A percentile compares a stretch with the other conserved stretches of the same genome.
phyloP scores from a whole-genome alignment of 495 filamentous ascomycete genomes.

The Aspergillus taichungensis region DNA sequence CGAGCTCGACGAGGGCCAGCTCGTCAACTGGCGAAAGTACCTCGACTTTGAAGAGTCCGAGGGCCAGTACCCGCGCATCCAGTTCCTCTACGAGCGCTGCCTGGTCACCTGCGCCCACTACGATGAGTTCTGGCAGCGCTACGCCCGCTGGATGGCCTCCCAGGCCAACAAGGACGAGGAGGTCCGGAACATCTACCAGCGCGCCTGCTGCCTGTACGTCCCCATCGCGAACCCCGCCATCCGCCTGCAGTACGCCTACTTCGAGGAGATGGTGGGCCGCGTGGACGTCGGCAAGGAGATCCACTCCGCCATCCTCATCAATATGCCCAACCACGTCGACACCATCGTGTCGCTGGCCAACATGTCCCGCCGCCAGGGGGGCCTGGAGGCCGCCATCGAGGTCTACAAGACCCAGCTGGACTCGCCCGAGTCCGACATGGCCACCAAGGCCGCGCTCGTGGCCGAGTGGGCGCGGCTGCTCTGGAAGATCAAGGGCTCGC shows the following conservation, averaged over 20 bases:
- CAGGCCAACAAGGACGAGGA: constrained; percentile 81
- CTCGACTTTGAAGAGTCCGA: constrained; percentile 92
- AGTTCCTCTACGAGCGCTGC: constrained; percentile 89
- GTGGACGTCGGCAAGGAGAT: constrained; percentile 74
- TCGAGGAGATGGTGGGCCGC: constrained; percentile 76
- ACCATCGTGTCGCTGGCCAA: constrained; percentile 86
- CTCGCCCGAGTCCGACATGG: constrained; percentile 58
- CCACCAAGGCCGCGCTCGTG: constrained; percentile 77
- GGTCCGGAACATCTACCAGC: constrained; percentile 85
- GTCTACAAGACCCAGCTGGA: constrained; percentile 77
- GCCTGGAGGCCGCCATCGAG: constrained; percentile 78
- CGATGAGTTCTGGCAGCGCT: constrained; percentile 96
- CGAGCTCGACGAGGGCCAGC: constrained; percentile 75
- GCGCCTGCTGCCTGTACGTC: constrained; percentile 73
- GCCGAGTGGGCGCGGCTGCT: constrained; percentile 83
- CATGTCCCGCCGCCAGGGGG: constrained; percentile 71
- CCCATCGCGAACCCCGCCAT: constrained; percentile 74
- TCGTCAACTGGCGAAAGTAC: constrained; percentile 94
- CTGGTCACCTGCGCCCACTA: constrained; percentile 89
- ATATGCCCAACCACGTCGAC: constrained; percentile 69
- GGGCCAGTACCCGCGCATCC: constrained; percentile 62
- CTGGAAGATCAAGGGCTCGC: constrained; percentile 83
- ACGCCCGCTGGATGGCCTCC: constrained; percentile 91
- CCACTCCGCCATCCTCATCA: constrained; percentile 66
- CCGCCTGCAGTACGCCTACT: constrained; percentile 85